Base-by-base conservation (phyloP, 2,329 filamentous ascomycete genomes). In the Didymella segeticola region DNA sequence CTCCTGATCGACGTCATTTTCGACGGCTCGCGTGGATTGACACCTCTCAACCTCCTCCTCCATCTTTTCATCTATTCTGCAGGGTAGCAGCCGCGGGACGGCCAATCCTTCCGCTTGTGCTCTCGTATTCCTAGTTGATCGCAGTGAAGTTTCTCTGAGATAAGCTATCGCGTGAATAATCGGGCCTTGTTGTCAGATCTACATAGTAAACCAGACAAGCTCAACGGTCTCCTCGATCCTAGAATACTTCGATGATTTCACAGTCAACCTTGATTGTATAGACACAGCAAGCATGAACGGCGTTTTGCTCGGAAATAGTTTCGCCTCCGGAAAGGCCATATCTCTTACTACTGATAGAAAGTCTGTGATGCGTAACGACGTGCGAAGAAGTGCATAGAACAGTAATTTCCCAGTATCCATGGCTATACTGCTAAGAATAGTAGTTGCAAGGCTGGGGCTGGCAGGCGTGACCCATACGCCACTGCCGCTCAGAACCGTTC, bases 391-490 rank as follows among this genome's bases (percentile, higher is more conserved):
- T 20, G 37, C 36, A 33, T 39, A 14, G 20, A 48, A 15, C 27
- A 12, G 15, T 48, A 31, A 39, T 39, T 39, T 26, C 29, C 37
- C 10, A 30, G 23, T 33, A 20, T 49, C 47, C 31, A 52, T 55
- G 53, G 33, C 30, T 10, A 10, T 30, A 31, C 33, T 39, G n/a
- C 48, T 47, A 59, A 56, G 42, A 48, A 51, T 58, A 52, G 56
- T 7, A 31, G 57, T 30, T 31, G 48, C 55, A 48, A 58, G 56
- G 58, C 57, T 55, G 43, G 37, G 6, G 25, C 25, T 39, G 37
- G 30, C 42, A 23, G 17, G 19, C 27, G 22, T 22, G 51, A 56
- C 48, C 59, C 51, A 47, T 47, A 61, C 59, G 60, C 54, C 62
- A 63, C 53, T 56, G 52, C 56, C 56, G 56, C 37, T 46, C 27